A percentile compares a stretch with the other conserved stretches of the same genome.
Conservation (phyloP, 2,329 filamentous ascomycete genomes). For the Boeremia exigua region DNA sequence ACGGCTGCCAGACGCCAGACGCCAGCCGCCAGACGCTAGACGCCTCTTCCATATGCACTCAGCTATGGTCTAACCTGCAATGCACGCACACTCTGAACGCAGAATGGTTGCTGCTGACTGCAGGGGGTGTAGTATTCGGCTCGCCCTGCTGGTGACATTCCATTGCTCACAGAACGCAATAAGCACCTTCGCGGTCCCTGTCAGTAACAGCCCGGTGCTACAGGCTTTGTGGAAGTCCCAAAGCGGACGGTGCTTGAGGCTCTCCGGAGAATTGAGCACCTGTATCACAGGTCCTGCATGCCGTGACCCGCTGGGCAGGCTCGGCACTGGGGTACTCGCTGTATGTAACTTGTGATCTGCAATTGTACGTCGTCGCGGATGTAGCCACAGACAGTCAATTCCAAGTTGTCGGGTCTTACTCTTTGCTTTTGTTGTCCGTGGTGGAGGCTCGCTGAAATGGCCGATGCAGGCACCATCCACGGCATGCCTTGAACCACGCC, state of each 20-base stretch:
- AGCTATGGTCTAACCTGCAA: constrained; percentile 7
- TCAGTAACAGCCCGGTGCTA: constrained; percentile 4
- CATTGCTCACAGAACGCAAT: not conserved
- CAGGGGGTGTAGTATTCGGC: constrained; percentile 8
- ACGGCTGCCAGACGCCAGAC: not conserved
- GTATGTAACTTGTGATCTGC: constrained; percentile 18
- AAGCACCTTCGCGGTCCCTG: constrained; percentile 7
- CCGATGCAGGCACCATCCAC: not conserved
- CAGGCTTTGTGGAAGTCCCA: constrained; percentile 1
- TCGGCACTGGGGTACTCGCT: constrained; percentile 8
- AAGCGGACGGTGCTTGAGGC: constrained; percentile 11
- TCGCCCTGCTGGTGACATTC: not conserved
- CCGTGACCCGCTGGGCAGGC: not conserved
- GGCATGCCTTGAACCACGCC: not conserved
- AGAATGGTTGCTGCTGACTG: constrained; percentile 1
- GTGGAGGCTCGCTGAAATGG: not conserved
- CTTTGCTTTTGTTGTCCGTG: constrained; percentile 13
- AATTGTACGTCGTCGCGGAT: constrained; percentile 9
- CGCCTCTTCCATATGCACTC: constrained; percentile 1
- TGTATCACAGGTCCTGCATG: constrained; percentile 5
- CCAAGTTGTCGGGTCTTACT: constrained; percentile 9
- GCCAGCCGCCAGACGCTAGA: not conserved
- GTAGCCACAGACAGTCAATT: constrained; percentile 10
- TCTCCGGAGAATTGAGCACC: constrained; percentile 11
- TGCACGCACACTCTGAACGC: constrained; percentile 2